Percentiles rank a stretch among this genome's conserved stretches.
These are phyloP conservation scores for Ophiostoma australiae DNA, from an alignment of 2,329 filamentous ascomycete species.

Conservation along the genomic window DNA sequence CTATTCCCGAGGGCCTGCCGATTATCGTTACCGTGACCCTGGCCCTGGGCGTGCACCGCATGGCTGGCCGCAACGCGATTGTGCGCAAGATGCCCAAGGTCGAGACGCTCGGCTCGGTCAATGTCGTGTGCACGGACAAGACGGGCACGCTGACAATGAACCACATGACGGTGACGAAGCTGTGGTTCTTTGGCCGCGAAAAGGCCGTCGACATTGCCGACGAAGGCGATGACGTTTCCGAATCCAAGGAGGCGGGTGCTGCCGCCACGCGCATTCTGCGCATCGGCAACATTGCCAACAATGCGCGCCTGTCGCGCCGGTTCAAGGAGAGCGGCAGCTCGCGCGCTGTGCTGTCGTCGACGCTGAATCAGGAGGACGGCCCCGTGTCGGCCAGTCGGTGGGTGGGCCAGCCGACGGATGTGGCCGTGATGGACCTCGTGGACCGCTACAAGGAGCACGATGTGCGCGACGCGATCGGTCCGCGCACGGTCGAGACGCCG, in stretches of 20 bases:
- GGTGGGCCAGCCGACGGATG: slow-evolving; percentile 95
- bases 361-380: slow-evolving; percentile 59
- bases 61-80: slow-evolving; percentile 93
- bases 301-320: slow-evolving; percentile 71
- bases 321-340: slow-evolving; percentile 66
- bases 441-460: slow-evolving; percentile 91
- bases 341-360: slow-evolving; percentile 80
- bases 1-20: slow-evolving; percentile 90
- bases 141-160: slow-evolving; percentile 94
- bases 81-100: slow-evolving; percentile 94
- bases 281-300: slow-evolving; percentile 95
- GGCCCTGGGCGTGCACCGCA: slow-evolving; percentile 87
- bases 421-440: slow-evolving; percentile 90
- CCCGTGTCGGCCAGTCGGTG: slow-evolving; percentile 69
- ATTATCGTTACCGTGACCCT: slow-evolving; percentile 98
- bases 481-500: slow-evolving; percentile 76
- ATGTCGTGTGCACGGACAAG: slow-evolving; percentile 99
- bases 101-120: slow-evolving; percentile 95
- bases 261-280: slow-evolving; percentile 77
- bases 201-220: slow-evolving; percentile 50
- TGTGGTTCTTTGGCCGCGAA: slow-evolving; percentile 83
- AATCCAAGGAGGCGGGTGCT: slow-evolving; percentile 61
- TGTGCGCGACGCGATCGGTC: slow-evolving; percentile 78
- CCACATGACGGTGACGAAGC: slow-evolving; percentile 94
- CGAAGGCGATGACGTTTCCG: slow-evolving; percentile 39